Conservation (phyloP, 495 filamentous ascomycete species). For the Penicillium malachiteum region DNA sequence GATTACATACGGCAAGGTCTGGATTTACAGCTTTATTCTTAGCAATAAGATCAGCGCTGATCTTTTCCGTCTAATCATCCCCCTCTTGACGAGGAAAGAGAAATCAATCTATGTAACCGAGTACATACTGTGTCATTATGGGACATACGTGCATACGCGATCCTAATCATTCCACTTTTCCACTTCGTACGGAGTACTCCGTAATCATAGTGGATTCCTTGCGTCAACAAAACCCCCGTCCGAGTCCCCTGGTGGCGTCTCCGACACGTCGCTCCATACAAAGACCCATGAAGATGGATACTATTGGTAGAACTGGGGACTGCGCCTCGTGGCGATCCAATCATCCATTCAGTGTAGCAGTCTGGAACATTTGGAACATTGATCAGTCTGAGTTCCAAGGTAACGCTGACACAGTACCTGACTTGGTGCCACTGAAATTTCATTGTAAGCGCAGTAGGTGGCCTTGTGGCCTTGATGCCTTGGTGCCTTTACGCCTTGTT, state of each 20-base stretch:
- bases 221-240: slow-evolving; percentile 1
- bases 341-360: neutral
- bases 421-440: neutral
- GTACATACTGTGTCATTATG: too few relatives aligned
- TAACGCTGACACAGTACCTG: slow-evolving; percentile 3
- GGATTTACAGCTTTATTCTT: slow-evolving; percentile 1
- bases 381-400: neutral
- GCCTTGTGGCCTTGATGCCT: too few relatives aligned
- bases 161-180: too few relatives aligned
- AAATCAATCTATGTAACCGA: too few relatives aligned
- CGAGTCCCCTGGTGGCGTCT: slow-evolving; percentile 2
- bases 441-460: too few relatives aligned
- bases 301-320: neutral
- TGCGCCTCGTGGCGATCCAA: slow-evolving; percentile 8
- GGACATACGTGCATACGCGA: too few relatives aligned
- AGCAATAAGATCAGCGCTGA: neutral
- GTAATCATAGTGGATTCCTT: neutral
- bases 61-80: neutral
- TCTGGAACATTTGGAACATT: slow-evolving; percentile 5
- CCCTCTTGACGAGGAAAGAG: neutral
- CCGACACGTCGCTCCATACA: slow-evolving; percentile 5
- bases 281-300: neutral
- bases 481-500: too few relatives aligned
- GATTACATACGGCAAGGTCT: neutral
- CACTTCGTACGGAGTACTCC: neutral